phyloP scores from a whole-genome alignment of 106 monocot species.

The Phalaenopsis aphrodite region DNA sequence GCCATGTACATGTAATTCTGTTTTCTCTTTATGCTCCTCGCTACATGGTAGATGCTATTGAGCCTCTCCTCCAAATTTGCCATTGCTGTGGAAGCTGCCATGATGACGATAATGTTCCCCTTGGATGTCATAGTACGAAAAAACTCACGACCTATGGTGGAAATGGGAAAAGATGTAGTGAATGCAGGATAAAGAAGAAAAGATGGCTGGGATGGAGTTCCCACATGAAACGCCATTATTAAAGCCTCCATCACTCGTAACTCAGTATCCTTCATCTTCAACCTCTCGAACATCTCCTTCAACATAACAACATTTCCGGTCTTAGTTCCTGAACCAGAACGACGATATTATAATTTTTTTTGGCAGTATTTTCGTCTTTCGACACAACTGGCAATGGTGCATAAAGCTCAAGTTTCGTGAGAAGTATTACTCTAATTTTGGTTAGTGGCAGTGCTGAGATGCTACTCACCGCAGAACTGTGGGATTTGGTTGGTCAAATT shows the following conservation, averaged over 20 bases:
- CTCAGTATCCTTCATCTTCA: too few relatives aligned
- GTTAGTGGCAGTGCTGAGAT: background rate
- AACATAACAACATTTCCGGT: too few relatives aligned
- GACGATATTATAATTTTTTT: too few relatives aligned
- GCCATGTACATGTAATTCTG: constrained; percentile 66
- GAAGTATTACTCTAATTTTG: background rate
- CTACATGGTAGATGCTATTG: constrained; percentile 59
- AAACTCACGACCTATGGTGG: background rate
- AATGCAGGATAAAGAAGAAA: too few relatives aligned
- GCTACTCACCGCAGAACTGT: background rate
- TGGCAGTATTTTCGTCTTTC: background rate
- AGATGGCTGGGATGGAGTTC: too few relatives aligned
- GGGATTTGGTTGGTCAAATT: background rate
- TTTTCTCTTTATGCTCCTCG: constrained; percentile 54
- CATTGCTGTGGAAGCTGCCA: background rate
- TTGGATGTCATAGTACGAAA: background rate
- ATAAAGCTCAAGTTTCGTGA: constrained; percentile 34
- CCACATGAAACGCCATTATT: too few relatives aligned
- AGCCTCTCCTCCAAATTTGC: background rate
- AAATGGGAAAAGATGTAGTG: too few relatives aligned
- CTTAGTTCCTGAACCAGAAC: too few relatives aligned
- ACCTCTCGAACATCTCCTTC: too few relatives aligned
- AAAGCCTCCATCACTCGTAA: too few relatives aligned
- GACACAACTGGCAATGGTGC: background rate
- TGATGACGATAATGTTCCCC: background rate